Percentiles rank a stretch among this genome's conserved stretches.
These are phyloP conservation scores for Suhomyces pyralidae DNA, from an alignment of 805 yeast species.

Conservation along the genomic window DNA sequence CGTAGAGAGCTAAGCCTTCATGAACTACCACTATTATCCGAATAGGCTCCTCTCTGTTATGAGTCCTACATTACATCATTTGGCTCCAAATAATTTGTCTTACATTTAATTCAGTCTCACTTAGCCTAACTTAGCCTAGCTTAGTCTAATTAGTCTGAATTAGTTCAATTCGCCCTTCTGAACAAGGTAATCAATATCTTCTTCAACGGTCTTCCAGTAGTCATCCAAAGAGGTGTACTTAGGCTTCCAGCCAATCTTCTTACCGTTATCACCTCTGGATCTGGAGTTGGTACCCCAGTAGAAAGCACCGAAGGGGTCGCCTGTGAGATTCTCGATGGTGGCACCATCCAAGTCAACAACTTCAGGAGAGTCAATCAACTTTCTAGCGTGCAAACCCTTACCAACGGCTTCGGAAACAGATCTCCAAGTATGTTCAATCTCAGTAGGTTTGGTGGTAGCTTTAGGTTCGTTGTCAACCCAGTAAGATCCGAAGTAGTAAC, in stretches of 20 bases:
- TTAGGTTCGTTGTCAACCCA: constrained; percentile 8
- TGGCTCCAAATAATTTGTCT: neutral
- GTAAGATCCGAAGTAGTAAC: constrained; percentile 34
- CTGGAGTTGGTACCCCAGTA: constrained; percentile 27
- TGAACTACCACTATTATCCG: neutral
- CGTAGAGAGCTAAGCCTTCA: neutral
- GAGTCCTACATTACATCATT: neutral
- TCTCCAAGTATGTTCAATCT: constrained; percentile 26
- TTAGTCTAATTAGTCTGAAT: neutral
- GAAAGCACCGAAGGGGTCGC: constrained; percentile 16
- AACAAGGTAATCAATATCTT: constrained; percentile 14
- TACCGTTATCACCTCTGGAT: constrained; percentile 24
- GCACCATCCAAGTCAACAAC: constrained; percentile 15
- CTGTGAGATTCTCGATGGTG: constrained; percentile 11
- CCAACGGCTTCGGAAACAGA: constrained; percentile 22
- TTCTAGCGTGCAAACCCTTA: constrained; percentile 13
- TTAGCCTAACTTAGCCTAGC: too few relatives aligned
- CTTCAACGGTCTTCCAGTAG: constrained; percentile 17
- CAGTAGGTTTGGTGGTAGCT: constrained; percentile 10
- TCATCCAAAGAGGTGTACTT: constrained; percentile 9
- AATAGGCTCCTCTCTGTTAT: neutral
- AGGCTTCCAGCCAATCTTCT: constrained; percentile 27
- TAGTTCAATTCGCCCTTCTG: neutral
- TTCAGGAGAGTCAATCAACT: constrained; percentile 12
- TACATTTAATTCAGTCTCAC: neutral